These are phyloP conservation scores for Paramecium bursaria DNA, from an alignment of 73 alveolate species.

Conservation along the genomic window DNA sequence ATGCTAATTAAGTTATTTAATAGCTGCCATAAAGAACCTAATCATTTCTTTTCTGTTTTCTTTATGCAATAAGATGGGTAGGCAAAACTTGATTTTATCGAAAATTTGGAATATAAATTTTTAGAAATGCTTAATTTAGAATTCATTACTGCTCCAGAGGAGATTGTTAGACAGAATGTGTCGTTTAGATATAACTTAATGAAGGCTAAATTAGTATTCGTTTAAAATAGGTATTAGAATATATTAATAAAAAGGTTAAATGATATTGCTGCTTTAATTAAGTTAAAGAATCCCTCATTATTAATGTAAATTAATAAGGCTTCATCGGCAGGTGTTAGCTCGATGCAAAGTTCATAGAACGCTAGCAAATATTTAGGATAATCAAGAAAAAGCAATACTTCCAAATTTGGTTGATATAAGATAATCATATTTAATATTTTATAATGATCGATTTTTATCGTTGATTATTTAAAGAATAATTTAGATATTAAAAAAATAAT, in stretches of 20 bases:
- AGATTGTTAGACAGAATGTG: conserved; percentile 49
- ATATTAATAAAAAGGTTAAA: background rate
- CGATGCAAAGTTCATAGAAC: background rate
- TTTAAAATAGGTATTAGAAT: conserved; percentile 5
- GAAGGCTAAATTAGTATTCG: conserved; percentile 64
- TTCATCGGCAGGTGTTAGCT: background rate
- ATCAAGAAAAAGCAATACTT: conserved; percentile 23
- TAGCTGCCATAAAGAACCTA: conserved; percentile 64
- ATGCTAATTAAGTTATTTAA: conserved; percentile 62
- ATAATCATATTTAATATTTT: too few relatives aligned
- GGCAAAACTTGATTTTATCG: conserved; percentile 62
- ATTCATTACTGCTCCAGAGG: conserved; percentile 54
- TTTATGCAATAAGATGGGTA: conserved; percentile 62
- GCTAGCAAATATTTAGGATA: conserved; percentile 46
- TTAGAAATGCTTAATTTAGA: conserved; percentile 59
- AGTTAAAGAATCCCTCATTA: conserved; percentile 68
- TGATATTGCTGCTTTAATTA: conserved; percentile 65
- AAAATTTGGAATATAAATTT: conserved; percentile 69
- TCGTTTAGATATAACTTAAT: conserved; percentile 64
- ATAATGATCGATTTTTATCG: too few relatives aligned
- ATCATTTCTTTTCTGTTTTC: conserved; percentile 66
- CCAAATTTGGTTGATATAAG: conserved; percentile 53
- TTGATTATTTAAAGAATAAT: too few relatives aligned
- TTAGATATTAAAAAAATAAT: too few relatives aligned
- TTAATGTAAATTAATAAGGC: conserved; percentile 45